Base-by-base conservation (phyloP, 192 early-diverging fungal species). In the Borealophlyctis nickersoniae region DNA sequence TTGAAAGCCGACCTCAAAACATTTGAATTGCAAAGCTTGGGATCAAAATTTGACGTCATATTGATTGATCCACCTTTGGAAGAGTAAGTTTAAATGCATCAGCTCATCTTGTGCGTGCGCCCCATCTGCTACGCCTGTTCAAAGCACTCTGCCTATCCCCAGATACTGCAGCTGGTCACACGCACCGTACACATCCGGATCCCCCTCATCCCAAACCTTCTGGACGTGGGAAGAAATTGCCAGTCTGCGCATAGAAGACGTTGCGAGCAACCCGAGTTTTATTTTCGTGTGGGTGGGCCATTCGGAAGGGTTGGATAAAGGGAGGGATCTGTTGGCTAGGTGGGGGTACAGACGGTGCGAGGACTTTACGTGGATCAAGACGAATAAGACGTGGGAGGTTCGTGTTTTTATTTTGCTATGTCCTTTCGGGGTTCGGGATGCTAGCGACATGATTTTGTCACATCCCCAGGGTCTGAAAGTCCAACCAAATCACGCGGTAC, bases 321-420 rank as follows among this genome's bases (percentile, higher is more conserved):
- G 86, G 13, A 70, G 86, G 19, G 76, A 84, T 27, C 69, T 87
- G 35, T 60, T 87, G 34, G 57, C 71, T 23, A 81, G 77, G 36
- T 87, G 83, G 86, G 84, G 84, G 24, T 87, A 85, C 63, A 70
- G 86, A 11, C 60, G 86, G 19, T 83, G 81, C 58, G 86, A 87
- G 60, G 86, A 87, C 64, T 82, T 87, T 58, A 76, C 80, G 1
- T 87, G 86, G 86, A 72, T 84, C 30, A 87, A 86, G 56, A 84
- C 84, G 0, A 87, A 87, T 52, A 81, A 77, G 50, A 33, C 57
- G 13, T 66, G 53, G 48, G 35, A 74, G 73, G 83, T 79, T 7
- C 9, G 39, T 13, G 7, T 7, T 45, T 45, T n/a, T n/a, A n/a
- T n/a, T n/a, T n/a, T n/a, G n/a, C n/a, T n/a, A n/a, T n/a, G n/a